These are phyloP conservation scores for Termitomyces heimii DNA, from an alignment of 768 basidiomycete genomes.

Conservation along the genomic window DNA sequence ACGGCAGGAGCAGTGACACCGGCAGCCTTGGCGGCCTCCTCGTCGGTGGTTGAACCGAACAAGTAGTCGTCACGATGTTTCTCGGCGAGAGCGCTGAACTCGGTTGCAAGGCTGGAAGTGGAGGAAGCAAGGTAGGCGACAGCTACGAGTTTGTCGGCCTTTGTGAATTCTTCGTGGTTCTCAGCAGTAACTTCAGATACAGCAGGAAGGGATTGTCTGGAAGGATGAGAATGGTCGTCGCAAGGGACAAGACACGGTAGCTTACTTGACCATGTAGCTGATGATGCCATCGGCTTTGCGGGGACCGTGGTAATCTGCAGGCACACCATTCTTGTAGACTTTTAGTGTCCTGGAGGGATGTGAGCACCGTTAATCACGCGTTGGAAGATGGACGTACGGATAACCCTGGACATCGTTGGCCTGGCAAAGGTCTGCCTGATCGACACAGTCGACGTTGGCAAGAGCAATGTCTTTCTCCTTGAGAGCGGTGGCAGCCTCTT, in stretches of 20 bases:
- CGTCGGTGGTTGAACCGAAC: constrained; percentile 82
- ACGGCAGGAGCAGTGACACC: constrained; percentile 78
- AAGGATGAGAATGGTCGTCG: background rate
- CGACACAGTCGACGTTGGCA: constrained; percentile 97
- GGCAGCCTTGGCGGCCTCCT: constrained; percentile 58
- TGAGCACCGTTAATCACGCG: background rate
- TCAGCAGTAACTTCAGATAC: constrained; percentile 74
- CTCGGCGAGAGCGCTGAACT: constrained; percentile 79
- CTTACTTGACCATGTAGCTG: constrained; percentile 94
- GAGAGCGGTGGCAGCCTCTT: constrained; percentile 88
- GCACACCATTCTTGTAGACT: constrained; percentile 82
- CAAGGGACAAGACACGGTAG: constrained; percentile 1
- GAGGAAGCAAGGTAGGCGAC: constrained; percentile 79
- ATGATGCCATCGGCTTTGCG: constrained; percentile 95
- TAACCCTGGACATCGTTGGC: constrained; percentile 87
- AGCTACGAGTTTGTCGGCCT: constrained; percentile 85
- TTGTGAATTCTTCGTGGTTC: constrained; percentile 81
- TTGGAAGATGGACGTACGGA: constrained; percentile 53
- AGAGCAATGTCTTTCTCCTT: constrained; percentile 88
- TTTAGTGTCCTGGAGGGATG: constrained; percentile 65
- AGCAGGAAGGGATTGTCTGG: constrained; percentile 87
- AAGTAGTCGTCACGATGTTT: constrained; percentile 90
- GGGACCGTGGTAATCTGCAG: constrained; percentile 80
- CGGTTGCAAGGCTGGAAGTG: constrained; percentile 61
- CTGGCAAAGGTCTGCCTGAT: constrained; percentile 88